Evolutionary conservation across 768 basidiomycete species (phyloP).

Genomic region (Paxillus rubicundulus): DNA sequence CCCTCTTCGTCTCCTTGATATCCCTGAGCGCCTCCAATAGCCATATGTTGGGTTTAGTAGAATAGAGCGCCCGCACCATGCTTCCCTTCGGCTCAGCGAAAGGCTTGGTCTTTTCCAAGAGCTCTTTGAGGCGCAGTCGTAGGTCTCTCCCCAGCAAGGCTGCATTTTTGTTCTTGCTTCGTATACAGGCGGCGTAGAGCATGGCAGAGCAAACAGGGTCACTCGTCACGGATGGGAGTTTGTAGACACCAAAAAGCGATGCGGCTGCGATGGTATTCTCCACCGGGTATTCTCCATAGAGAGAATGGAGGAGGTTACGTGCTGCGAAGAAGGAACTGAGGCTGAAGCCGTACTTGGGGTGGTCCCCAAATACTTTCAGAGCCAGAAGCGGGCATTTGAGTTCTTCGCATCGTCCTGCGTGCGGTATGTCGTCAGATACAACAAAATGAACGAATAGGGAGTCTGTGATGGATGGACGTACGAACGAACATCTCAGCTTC

Average conservation of each 20-base stretch:
- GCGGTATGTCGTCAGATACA: background rate
- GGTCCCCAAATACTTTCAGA: conserved; percentile 59
- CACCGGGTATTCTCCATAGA: conserved; percentile 47
- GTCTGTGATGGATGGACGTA: conserved; percentile 33
- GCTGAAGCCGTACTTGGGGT: conserved; percentile 55
- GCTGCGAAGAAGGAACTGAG: conserved; percentile 49
- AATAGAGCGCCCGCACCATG: conserved; percentile 21
- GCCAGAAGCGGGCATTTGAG: conserved; percentile 55
- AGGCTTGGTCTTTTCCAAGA: conserved; percentile 23
- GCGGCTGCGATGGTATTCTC: conserved; percentile 48
- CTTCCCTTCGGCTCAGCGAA: conserved; percentile 18
- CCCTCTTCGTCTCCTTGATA: conserved; percentile 33
- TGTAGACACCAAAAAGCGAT: conserved; percentile 54
- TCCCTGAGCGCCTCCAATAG: conserved; percentile 36
- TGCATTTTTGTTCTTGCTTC: conserved; percentile 40
- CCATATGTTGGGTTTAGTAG: conserved; percentile 37
- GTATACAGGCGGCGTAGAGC: conserved; percentile 54
- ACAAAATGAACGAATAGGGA: background rate
- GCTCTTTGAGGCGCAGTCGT: conserved; percentile 38
- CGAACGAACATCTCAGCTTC: conserved; percentile 53
- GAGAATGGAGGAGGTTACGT: conserved; percentile 55
- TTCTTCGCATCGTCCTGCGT: conserved; percentile 59
- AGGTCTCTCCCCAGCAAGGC: conserved; percentile 41
- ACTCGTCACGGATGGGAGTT: conserved; percentile 49
- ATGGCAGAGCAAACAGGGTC: conserved; percentile 59